Evolutionary conservation across 164 flowering plant genomes (phyloP).

Genomic region (Kalanchoe fedtschenkoi): DNA sequence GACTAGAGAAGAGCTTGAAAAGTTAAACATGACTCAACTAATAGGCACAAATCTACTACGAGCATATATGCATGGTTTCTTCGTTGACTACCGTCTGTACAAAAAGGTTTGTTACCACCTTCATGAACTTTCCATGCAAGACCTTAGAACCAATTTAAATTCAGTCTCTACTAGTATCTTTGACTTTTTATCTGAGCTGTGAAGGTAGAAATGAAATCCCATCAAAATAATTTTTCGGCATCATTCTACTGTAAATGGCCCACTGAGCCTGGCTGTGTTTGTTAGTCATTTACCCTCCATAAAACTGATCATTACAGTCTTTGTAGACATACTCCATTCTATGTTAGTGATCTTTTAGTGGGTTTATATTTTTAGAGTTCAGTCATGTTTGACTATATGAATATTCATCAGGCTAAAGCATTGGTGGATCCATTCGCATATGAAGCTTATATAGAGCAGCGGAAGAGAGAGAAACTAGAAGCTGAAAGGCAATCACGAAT

Average conservation of each 20-base stretch:
- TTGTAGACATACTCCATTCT: too few relatives aligned
- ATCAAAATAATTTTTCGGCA: too few relatives aligned
- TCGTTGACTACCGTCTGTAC: slow-evolving; percentile 60
- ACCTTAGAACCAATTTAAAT: neutral
- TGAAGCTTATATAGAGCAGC: slow-evolving; percentile 50
- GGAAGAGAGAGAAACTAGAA: slow-evolving; percentile 67
- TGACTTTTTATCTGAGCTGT: too few relatives aligned
- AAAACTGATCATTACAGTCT: neutral
- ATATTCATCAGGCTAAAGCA: slow-evolving; percentile 47
- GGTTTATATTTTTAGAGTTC: too few relatives aligned
- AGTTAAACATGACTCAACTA: slow-evolving; percentile 48
- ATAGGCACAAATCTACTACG: slow-evolving; percentile 71
- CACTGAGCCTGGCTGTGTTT: too few relatives aligned
- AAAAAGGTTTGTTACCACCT: slow-evolving; percentile 53
- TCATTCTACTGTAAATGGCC: too few relatives aligned
- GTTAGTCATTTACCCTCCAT: too few relatives aligned
- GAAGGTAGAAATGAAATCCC: too few relatives aligned
- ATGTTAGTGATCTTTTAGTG: neutral
- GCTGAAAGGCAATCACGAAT: slow-evolving; percentile 51
- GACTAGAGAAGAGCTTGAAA: slow-evolving; percentile 77
- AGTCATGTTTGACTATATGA: neutral
- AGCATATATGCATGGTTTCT: slow-evolving; percentile 93
- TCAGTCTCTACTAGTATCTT: neutral
- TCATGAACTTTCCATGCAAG: neutral
- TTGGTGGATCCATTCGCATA: slow-evolving; percentile 64